These are phyloP conservation scores for Coemansia sp. DNA, from an alignment of 371 early-diverging fungal species.

Conservation along the genomic window DNA sequence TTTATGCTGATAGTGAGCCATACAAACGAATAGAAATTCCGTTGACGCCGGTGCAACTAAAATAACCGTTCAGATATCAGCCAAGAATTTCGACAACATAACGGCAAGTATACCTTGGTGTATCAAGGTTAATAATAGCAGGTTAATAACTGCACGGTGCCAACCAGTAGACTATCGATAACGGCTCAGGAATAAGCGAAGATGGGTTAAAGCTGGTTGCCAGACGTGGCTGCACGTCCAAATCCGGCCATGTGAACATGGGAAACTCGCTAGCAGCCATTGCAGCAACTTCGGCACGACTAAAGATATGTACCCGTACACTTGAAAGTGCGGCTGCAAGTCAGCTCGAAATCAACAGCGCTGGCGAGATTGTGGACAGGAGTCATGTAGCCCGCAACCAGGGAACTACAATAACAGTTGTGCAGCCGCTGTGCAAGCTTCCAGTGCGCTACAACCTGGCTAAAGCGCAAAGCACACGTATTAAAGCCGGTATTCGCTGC, in stretches of 20 bases:
- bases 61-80: constrained; percentile 10
- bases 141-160: neutral
- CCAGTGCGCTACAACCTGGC: constrained; percentile 27
- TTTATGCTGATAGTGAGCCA: too few relatives aligned
- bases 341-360: constrained; percentile 9
- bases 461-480: constrained; percentile 22
- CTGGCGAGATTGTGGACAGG: neutral
- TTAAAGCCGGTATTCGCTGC: constrained; percentile 13
- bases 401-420: constrained; percentile 25
- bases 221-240: constrained; percentile 24
- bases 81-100: constrained; percentile 21
- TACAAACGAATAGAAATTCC: constrained; percentile 9
- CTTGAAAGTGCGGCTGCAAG: constrained; percentile 5
- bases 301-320: constrained; percentile 24
- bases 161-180: constrained; percentile 22
- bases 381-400: constrained; percentile 15
- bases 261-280: constrained; percentile 31
- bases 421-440: constrained; percentile 26
- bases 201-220: constrained; percentile 14
- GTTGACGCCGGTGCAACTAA: constrained; percentile 18
- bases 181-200: constrained; percentile 18
- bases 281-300: constrained; percentile 10
- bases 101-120: constrained; percentile 7
- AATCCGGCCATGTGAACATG: neutral
- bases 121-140: neutral